phyloP scores from a whole-genome alignment of 306 rosid genomes.

The Prinsepia uniflora region DNA sequence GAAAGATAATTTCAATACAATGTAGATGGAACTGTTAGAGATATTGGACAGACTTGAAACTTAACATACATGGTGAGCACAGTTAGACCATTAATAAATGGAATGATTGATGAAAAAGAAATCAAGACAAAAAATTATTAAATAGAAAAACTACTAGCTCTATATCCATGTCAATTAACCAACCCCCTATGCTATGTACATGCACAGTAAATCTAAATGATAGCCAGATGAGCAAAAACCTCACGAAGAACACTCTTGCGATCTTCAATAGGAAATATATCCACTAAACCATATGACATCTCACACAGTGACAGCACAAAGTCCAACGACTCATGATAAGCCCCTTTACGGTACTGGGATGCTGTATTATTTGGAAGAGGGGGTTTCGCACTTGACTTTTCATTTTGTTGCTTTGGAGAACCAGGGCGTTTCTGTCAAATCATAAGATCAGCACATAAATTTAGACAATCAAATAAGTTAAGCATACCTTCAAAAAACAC shows the following conservation, averaged over 20 bases:
- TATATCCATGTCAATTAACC: neutral
- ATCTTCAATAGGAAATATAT: constrained; percentile 93
- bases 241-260: constrained; percentile 93
- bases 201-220: neutral
- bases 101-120: neutral
- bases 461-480: neutral
- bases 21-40: neutral
- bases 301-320: constrained; percentile 93
- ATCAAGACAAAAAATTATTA: neutral
- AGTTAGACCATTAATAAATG: neutral
- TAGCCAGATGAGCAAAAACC: constrained; percentile 48
- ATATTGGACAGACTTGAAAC: neutral
- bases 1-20: neutral
- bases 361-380: constrained; percentile 64
- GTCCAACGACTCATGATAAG: constrained; percentile 84
- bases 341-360: constrained; percentile 81
- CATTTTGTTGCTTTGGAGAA: constrained; percentile 67
- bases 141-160: neutral
- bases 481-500: neutral
- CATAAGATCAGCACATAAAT: constrained; percentile 16
- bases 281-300: constrained; percentile 92
- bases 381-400: constrained; percentile 66
- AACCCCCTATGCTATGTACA: neutral
- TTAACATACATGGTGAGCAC: neutral
- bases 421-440: constrained; percentile 74